Conservation (phyloP, 495 filamentous ascomycete species). For the Barbatosphaeria neglecta region DNA sequence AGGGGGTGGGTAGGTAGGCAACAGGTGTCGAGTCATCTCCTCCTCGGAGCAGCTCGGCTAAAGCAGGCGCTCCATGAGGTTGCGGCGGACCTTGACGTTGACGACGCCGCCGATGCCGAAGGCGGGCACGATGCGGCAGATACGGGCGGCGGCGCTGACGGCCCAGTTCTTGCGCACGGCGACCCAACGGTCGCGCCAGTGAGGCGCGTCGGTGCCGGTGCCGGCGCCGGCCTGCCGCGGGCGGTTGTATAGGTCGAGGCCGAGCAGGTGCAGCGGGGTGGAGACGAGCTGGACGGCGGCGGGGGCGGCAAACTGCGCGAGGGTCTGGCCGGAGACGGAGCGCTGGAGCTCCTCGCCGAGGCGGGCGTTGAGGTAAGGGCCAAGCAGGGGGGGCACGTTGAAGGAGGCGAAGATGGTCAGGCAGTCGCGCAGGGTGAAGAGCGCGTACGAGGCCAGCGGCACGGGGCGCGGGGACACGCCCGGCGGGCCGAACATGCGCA, state of each 20-base stretch:
- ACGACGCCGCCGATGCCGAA: constrained; percentile 90
- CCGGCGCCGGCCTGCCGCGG: constrained; percentile 36
- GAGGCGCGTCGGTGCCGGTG: constrained; percentile 9
- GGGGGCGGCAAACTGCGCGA: constrained; percentile 73
- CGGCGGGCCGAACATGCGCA: constrained; percentile 61
- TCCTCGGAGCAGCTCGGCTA: constrained; percentile 4
- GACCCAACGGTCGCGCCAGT: constrained; percentile 46
- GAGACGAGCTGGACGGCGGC: constrained; percentile 70
- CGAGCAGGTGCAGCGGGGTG: constrained; percentile 81
- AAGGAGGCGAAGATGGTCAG: constrained; percentile 90
- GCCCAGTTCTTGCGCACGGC: constrained; percentile 67
- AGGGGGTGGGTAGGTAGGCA: too few species aligned
- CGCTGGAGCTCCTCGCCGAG: constrained; percentile 36
- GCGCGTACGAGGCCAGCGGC: constrained; percentile 51
- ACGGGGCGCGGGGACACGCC: constrained; percentile 40
- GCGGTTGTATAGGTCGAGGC: constrained; percentile 79
- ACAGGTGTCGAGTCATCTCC: neutral
- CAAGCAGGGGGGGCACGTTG: constrained; percentile 73
- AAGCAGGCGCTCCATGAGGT: constrained; percentile 29
- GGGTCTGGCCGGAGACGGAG: constrained; percentile 32
- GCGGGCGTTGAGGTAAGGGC: constrained; percentile 46
- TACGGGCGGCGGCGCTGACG: constrained; percentile 64
- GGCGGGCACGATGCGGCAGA: constrained; percentile 85
- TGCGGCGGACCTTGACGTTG: constrained; percentile 60
- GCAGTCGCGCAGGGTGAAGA: constrained; percentile 79